Evolutionary conservation across 2,329 filamentous ascomycete species (phyloP).

Genomic region (Cladosporium oxysporum): DNA sequence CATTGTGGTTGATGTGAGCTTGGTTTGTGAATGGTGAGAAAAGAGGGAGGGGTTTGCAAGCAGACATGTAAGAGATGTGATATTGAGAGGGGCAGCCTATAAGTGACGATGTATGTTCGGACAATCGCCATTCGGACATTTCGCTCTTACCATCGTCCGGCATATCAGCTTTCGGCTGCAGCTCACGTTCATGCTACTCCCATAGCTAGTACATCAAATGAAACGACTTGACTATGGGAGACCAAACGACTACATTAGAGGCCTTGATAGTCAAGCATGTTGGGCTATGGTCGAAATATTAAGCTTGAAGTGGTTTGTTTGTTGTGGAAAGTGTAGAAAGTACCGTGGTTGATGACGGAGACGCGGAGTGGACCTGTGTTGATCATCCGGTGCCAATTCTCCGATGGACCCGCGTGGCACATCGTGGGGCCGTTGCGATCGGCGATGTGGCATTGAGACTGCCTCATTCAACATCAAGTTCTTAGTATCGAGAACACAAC

Average conservation of each 20-base stretch:
- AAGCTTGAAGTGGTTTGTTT: neutral
- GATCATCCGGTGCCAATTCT: conserved; percentile 8
- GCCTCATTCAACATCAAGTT: neutral
- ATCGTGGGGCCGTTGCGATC: neutral
- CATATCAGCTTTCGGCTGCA: neutral
- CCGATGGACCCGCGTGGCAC: neutral
- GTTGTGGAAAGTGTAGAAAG: neutral
- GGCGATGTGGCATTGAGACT: neutral
- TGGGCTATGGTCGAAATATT: neutral
- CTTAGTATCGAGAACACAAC: neutral
- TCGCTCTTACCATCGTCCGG: conserved; percentile 20
- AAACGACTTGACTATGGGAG: neutral
- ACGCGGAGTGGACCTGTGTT: neutral
- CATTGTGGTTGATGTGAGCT: conserved; percentile 18
- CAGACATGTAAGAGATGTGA: neutral
- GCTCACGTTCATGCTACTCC: neutral
- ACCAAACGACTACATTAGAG: neutral
- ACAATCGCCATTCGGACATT: conserved; percentile 19
- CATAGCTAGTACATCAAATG: too few relatives aligned
- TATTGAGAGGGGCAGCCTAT: conserved; percentile 4
- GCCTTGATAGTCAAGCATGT: neutral
- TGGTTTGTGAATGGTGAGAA: neutral
- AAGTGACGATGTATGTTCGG: conserved; percentile 5
- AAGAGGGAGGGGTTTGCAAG: neutral
- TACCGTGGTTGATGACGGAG: neutral